Evolutionary conservation across 495 filamentous ascomycete species (phyloP).

Genomic region (Parathielavia appendiculata): DNA sequence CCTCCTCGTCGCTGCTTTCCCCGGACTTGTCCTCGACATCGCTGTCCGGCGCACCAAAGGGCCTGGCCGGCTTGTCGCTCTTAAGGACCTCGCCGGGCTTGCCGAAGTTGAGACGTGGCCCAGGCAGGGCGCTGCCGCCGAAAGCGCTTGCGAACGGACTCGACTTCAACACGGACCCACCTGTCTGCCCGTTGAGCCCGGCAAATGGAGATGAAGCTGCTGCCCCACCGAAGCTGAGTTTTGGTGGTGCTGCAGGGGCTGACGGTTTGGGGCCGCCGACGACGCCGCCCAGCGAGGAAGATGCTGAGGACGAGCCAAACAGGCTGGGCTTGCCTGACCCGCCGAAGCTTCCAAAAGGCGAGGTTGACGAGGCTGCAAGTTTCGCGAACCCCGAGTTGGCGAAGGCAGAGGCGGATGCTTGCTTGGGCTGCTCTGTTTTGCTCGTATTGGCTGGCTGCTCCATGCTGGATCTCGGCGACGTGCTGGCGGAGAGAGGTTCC

Average conservation of each 20-base stretch:
- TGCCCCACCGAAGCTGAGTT: conserved; percentile 33
- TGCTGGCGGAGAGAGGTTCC: conserved; percentile 20
- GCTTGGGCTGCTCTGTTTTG: conserved; percentile 16
- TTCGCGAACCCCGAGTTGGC: conserved; percentile 48
- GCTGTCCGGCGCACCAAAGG: conserved; percentile 66
- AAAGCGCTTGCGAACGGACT: conserved; percentile 49
- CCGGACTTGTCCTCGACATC: conserved; percentile 51
- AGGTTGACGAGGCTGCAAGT: conserved; percentile 44
- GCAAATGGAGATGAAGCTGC: conserved; percentile 28
- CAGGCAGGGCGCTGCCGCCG: conserved; percentile 48
- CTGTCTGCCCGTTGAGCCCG: conserved; percentile 19
- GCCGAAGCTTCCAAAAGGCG: conserved; percentile 35
- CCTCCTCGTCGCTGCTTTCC: conserved; percentile 39
- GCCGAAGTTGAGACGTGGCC: conserved; percentile 61
- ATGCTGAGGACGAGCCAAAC: conserved; percentile 29
- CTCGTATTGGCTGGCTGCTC: conserved; percentile 14
- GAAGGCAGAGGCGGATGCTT: conserved; percentile 44
- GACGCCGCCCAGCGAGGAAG: conserved; percentile 35
- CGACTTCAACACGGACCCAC: conserved; percentile 39
- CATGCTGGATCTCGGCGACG: conserved; percentile 23
- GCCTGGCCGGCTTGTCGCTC: conserved; percentile 54
- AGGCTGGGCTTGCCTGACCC: conserved; percentile 37
- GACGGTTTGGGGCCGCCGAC: conserved; percentile 31
- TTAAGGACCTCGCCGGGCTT: conserved; percentile 55
- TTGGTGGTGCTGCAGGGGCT: conserved; percentile 30